Evolutionary conservation across 768 basidiomycete species (phyloP), one percentile per base, ranked within the genome.

Genomic region (Dacryopinax spathularia): DNA sequence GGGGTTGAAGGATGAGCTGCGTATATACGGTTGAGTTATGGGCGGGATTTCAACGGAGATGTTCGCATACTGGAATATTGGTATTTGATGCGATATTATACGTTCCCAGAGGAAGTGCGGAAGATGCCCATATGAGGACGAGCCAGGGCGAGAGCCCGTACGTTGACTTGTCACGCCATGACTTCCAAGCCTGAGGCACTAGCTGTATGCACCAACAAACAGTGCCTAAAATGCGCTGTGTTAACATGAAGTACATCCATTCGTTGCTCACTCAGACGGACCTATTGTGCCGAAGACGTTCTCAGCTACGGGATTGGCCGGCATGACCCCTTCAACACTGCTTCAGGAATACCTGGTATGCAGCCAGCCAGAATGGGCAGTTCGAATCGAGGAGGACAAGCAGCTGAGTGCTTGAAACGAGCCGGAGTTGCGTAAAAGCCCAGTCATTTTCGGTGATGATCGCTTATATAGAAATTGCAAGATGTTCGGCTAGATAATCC

Each of bases 161-260:
- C 0, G 85, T 87, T 20, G 81, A 82, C 69, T 89, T 86, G n/a
- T 77, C 75, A 33, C 81, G 77, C 75, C 81, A 86, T 66, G 81
- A 86, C 72, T 91, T 89, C 81, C 83, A 81, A 25, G 88, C 77
- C 67, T 89, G 87, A 6, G 87, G 88, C 33, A 88, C 70, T 15
- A 89, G 72, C 66, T 75, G 71, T 3, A 56, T 56, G 25, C 48
- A 56, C 48, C 48, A 56, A 29, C 48, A 56, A 27, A 56, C 20
- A 9, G 48, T 56, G 48, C 48, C 48, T 56, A 56, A 9, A 56
- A 13, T 20, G 15, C 48, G 4, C 13, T 9, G 3, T 27, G 48
- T 13, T 18, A 29, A 7, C 13, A 31, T 20, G 25, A 56, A 9
- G 13, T 13, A 9, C 36, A n/a, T 10, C 36, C 12, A 37, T 10